A percentile compares a stretch with the other conserved stretches of the same genome.
Evolutionary conservation across 345 rosid genomes (phyloP).

Genomic region (Eutrema heterophyllum): DNA sequence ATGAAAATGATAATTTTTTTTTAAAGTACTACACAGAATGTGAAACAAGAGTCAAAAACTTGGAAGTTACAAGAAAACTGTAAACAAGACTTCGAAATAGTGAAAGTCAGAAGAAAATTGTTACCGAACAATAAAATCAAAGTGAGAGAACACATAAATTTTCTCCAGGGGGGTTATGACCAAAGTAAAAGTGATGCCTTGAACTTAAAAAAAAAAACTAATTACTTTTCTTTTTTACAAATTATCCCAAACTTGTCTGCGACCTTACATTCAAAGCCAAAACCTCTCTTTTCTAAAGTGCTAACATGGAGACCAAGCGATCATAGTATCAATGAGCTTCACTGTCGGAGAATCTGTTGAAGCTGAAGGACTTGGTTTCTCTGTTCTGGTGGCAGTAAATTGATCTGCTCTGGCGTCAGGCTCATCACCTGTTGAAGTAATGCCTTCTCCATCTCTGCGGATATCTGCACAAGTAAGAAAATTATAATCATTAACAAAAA

Average conservation of each 20-base stretch:
- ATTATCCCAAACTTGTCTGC: conserved; percentile 7
- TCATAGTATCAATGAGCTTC: conserved; percentile 19
- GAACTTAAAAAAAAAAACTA: background rate
- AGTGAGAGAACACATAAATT: background rate
- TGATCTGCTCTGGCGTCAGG: conserved; percentile 89
- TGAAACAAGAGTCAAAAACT: background rate
- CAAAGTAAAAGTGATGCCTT: background rate
- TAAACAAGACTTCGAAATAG: background rate
- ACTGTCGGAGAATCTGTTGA: conserved; percentile 87
- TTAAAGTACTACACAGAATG: background rate
- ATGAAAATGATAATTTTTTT: background rate
- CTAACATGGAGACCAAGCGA: conserved; percentile 14
- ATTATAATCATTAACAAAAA: background rate
- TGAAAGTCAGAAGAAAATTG: background rate
- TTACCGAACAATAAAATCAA: background rate
- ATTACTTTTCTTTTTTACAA: conserved; percentile 2
- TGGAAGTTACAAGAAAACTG: background rate
- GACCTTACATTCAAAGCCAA: conserved; percentile 23
- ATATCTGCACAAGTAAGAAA: conserved; percentile 47
- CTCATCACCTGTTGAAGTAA: conserved; percentile 97
- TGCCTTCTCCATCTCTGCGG: conserved; percentile 96
- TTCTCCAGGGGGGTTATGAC: background rate
- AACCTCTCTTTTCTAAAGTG: conserved; percentile 2
- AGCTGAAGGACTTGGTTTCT: conserved; percentile 94
- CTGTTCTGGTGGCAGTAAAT: conserved; percentile 80